Percentiles rank a stretch among this genome's conserved stretches.
Evolutionary conservation across 2,329 filamentous ascomycete species (phyloP).

Genomic region (Xylaria sp.): DNA sequence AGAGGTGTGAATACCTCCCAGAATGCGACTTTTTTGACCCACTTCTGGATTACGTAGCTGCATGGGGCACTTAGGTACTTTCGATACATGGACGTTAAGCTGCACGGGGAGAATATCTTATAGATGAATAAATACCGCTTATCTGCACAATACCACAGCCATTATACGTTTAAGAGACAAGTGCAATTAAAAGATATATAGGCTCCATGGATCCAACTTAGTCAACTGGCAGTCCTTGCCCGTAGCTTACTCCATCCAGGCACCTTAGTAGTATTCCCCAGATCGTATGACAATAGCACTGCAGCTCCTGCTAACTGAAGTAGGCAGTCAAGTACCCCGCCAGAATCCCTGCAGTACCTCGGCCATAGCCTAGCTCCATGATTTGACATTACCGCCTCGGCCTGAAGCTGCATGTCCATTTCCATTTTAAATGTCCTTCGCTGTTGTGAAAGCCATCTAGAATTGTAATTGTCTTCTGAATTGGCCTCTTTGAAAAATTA

Average conservation of each 20-base stretch:
- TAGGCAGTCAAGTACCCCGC: conserved; percentile 23
- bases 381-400: conserved; percentile 24
- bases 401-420: conserved; percentile 4
- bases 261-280: conserved; percentile 8
- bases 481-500: not conserved
- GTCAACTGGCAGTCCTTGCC: not conserved
- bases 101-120: too few species aligned
- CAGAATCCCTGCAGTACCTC: conserved; percentile 29
- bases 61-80: too few species aligned
- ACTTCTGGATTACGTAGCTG: too few species aligned
- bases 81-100: too few species aligned
- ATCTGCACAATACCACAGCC: not conserved
- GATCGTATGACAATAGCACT: conserved; percentile 22
- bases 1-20: too few species aligned
- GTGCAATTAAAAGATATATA: not conserved
- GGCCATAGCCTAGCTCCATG: conserved; percentile 25
- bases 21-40: too few species aligned
- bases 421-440: conserved; percentile 5
- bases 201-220: not conserved
- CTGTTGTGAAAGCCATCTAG: not conserved
- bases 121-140: not conserved
- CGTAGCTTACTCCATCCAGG: not conserved
- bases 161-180: not conserved
- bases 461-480: not conserved
- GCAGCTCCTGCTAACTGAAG: conserved; percentile 3